A percentile compares a stretch with the other conserved stretches of the same genome.
phyloP scores from a whole-genome alignment of 768 basidiomycete genomes.

The Podaxis mareebaensis region DNA sequence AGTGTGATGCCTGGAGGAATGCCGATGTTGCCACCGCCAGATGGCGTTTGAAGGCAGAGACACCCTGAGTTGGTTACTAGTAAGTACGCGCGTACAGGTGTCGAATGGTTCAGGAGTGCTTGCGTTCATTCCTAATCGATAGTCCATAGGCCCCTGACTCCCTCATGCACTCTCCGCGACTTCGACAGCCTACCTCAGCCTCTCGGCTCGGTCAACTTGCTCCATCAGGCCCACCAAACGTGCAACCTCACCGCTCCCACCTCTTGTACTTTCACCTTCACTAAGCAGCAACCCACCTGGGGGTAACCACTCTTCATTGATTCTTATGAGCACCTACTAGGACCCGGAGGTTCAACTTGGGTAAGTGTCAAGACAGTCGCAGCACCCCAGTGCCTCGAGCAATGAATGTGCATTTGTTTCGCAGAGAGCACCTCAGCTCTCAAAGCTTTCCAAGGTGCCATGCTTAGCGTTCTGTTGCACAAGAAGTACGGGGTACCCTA shows the following conservation, averaged over 20 bases:
- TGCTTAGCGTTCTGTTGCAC: slow-evolving; percentile 25
- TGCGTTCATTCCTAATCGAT: too few relatives aligned
- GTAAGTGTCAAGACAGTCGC: slow-evolving; percentile 1
- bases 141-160: too few relatives aligned
- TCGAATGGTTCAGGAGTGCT: too few relatives aligned
- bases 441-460: slow-evolving; percentile 28
- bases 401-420: slow-evolving; percentile 17
- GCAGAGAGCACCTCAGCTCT: slow-evolving; percentile 28
- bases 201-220: too few relatives aligned
- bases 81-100: too few relatives aligned
- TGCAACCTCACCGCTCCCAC: too few relatives aligned
- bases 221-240: too few relatives aligned
- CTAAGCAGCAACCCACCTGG: not conserved
- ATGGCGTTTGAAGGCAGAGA: not conserved
- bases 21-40: not conserved
- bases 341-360: slow-evolving; percentile 2
- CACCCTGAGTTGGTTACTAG: not conserved
- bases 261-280: too few relatives aligned
- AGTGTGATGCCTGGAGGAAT: slow-evolving; percentile 5
- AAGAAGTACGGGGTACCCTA: slow-evolving; percentile 24
- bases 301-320: slow-evolving; percentile 14
- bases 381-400: slow-evolving; percentile 1
- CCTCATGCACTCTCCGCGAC: too few relatives aligned
- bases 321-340: slow-evolving; percentile 6
- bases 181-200: too few relatives aligned